Evolutionary conservation across 2,329 filamentous ascomycete genomes (phyloP).

Genomic region (Emericellopsis atlantica): DNA sequence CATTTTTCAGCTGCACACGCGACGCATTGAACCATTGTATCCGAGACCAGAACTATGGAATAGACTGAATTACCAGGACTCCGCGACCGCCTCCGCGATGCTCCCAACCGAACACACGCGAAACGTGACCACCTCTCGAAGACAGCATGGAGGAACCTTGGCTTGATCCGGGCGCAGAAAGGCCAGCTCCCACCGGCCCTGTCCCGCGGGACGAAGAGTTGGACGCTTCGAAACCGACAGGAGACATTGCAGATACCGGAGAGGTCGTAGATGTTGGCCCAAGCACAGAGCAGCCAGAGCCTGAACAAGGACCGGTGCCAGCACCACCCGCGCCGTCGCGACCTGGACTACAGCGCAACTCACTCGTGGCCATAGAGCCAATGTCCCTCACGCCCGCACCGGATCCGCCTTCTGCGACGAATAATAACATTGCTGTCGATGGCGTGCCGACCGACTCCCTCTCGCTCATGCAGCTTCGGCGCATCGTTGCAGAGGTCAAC

Average conservation of each 20-base stretch:
- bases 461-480: slow-evolving; percentile 60
- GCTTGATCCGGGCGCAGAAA: too few species aligned
- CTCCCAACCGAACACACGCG: too few species aligned
- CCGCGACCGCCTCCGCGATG: too few species aligned
- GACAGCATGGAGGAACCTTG: too few species aligned
- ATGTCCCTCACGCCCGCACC: slow-evolving; percentile 9
- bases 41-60: too few species aligned
- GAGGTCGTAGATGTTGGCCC: slow-evolving; percentile 15
- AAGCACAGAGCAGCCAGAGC: not conserved
- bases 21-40: too few species aligned
- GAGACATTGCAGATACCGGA: slow-evolving; percentile 29
- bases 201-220: slow-evolving; percentile 5
- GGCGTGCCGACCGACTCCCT: slow-evolving; percentile 50
- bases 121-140: too few species aligned
- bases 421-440: slow-evolving; percentile 7
- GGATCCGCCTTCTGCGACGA: slow-evolving; percentile 14
- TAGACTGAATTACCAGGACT: too few species aligned
- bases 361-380: slow-evolving; percentile 7
- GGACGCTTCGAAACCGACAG: slow-evolving; percentile 12
- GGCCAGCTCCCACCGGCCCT: too few species aligned
- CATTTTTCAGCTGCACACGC: too few species aligned
- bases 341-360: slow-evolving; percentile 16
- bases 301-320: slow-evolving; percentile 20
- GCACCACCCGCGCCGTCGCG: slow-evolving; percentile 11
- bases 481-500: slow-evolving; percentile 62